A percentile compares a stretch with the other conserved stretches of the same genome.
Evolutionary conservation across 306 rosid genomes (phyloP).

Genomic region (Begonia masoniana): DNA sequence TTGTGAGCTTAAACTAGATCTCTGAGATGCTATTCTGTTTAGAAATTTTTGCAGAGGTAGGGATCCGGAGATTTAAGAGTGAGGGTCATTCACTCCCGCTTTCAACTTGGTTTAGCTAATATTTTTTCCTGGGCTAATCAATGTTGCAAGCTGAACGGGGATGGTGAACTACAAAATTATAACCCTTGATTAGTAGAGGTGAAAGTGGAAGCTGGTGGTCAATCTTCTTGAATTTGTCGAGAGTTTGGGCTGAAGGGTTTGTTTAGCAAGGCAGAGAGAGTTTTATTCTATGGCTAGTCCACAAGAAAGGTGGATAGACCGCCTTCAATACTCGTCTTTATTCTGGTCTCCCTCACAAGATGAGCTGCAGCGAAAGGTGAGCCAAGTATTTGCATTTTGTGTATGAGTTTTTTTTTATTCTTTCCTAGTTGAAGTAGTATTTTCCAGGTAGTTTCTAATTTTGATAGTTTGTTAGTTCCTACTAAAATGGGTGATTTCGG

Average conservation of each 20-base stretch:
- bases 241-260: background rate
- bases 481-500: no score
- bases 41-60: background rate
- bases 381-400: no score
- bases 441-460: no score
- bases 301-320: constrained; percentile 62
- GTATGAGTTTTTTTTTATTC: no score
- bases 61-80: constrained; percentile 4
- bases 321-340: constrained; percentile 65
- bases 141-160: constrained; percentile 11
- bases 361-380: constrained; percentile 54
- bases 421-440: no score
- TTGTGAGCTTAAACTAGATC: no score
- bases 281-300: constrained; percentile 33
- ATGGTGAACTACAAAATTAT: constrained; percentile 45
- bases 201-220: constrained; percentile 19
- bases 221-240: background rate
- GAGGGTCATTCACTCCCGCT: background rate
- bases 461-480: no score
- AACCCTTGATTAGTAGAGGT: constrained; percentile 43
- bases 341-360: constrained; percentile 83
- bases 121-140: background rate
- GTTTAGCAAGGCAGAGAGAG: background rate
- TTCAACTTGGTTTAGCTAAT: constrained; percentile 1
- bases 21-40: no score